Base-by-base conservation (phyloP, 306 rosid genomes). In the Quercus berberidifolia region DNA sequence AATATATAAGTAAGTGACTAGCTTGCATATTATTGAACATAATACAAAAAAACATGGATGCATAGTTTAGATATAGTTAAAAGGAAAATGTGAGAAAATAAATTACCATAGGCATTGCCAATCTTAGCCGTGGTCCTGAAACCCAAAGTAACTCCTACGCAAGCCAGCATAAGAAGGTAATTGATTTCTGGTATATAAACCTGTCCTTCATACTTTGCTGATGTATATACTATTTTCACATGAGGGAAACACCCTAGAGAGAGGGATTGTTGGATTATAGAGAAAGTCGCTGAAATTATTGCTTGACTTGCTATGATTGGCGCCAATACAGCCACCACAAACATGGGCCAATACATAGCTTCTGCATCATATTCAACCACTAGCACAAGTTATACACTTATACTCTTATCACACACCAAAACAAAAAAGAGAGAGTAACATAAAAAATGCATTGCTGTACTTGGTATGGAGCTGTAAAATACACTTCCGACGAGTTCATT, bases 31-130 rank as follows among this genome's bases (percentile, higher is more conserved):
- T 38, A 38, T 38, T 38, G 43, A 6, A 38, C 43, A 38, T 38
- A 38, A 38, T 38, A 38, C 9, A 38, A 38, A 7, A 38, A 38
- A 6, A 38, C 43, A 38, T 7, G 10, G 10, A 38, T 38, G 43
- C 43, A 38, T 7, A 1, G 43, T 38, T 38, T 38, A 38, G 43
- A 38, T 8, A 8, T 41, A 2, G 46, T 8, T 41, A 41, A 8
- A 63, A 19, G 26, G 20, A 63, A 63, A 63, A 18, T 25, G 26
- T n/a, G 26, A 63, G 26, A 63, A 18, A 13, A 5, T 23, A 30
- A 80, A 3, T 46, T 74, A 85, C 88, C 84, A 5, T 85, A 85
- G 46, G 88, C 88, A 35, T 82, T 74, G 17, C 83, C 83, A 13
- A 85, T 78, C 46, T 41, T 41, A 41, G 46, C 46, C 46, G 46